Evolutionary conservation across 2,329 filamentous ascomycete genomes (phyloP), one percentile per base, ranked within the genome.

Genomic region (Talaromyces amestolkiae): DNA sequence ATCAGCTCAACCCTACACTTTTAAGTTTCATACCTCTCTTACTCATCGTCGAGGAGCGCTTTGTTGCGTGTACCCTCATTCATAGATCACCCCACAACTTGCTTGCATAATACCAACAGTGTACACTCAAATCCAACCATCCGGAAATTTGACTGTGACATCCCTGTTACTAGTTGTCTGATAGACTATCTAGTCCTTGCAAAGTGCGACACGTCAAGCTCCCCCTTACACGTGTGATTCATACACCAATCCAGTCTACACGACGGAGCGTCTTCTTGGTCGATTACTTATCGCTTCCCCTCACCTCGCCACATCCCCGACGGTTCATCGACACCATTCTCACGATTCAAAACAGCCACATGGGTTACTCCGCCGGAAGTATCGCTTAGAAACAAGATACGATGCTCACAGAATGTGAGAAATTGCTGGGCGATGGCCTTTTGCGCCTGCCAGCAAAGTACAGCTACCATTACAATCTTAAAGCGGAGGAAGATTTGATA

Each of bases 381-480:
- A n/a, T 9, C 17, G 41, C 39, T 24, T 49, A 49, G 4, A 61
- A 61, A 17, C n/a, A 31, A 66, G 19, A 68, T 71, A 80, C 80
- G 76, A 80, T 83, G 72, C 76, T 83, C 69, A 80, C 82, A 67
- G 77, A 80, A 73, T 81, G 83, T 72, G 93, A 97, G 84, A 89
- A 86, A 80, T 88, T 90, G 82, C 91, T 98, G 79, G 93, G 91
- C 77, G 87, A 91, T 77, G 88, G 91, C 73, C 86, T 99, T 73
- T 87, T 91, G 76, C 86, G 90, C 73, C 87, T 96, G 73, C 93
- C 95, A 64, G 83, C 83, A 70, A 83, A 86, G 70, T 89, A 91
- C 82, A 83, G 85, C 69, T 91, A 92, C 79, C 89, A 90, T 68
- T 99, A 93, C 79, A 88, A 85, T 49, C 83, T 89, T 62, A 81